phyloP scores from a whole-genome alignment of 176 grass and related monocot genomes.

The Rhynchospora pubera region DNA sequence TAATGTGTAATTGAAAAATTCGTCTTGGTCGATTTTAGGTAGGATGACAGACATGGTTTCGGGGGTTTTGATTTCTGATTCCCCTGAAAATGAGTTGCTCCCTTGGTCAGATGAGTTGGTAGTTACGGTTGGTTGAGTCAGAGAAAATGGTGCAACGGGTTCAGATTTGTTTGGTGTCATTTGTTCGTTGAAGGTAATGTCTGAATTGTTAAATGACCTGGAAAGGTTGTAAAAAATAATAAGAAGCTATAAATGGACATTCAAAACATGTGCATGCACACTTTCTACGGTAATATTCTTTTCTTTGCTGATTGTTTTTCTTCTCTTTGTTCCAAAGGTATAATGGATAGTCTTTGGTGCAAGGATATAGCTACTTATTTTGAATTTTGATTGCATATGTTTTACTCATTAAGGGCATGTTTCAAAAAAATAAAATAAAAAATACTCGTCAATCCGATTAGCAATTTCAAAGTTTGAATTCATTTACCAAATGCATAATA shows the following conservation, averaged over 20 bases:
- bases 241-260: not conserved
- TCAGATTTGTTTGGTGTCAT: slow-evolving; percentile 11
- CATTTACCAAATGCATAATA: no score
- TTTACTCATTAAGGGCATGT: not conserved
- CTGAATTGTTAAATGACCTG: not conserved
- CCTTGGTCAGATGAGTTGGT: slow-evolving; percentile 24
- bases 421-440: no score
- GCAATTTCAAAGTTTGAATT: no score
- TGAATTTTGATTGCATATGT: not conserved
- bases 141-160: not conserved
- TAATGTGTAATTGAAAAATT: not conserved
- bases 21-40: not conserved
- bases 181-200: not conserved
- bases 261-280: not conserved
- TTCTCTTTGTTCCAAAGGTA: not conserved
- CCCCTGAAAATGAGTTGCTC: slow-evolving; percentile 24
- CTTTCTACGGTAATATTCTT: not conserved
- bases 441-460: no score
- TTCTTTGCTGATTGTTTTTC: not conserved
- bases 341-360: not conserved
- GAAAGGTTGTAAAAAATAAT: not conserved
- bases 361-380: not conserved
- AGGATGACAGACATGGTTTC: slow-evolving; percentile 24
- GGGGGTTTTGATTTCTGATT: slow-evolving; percentile 27
- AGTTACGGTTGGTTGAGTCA: slow-evolving; percentile 2